phyloP scores from a whole-genome alignment of 495 filamentous ascomycete species.

The Hypoxylon trugodes region DNA sequence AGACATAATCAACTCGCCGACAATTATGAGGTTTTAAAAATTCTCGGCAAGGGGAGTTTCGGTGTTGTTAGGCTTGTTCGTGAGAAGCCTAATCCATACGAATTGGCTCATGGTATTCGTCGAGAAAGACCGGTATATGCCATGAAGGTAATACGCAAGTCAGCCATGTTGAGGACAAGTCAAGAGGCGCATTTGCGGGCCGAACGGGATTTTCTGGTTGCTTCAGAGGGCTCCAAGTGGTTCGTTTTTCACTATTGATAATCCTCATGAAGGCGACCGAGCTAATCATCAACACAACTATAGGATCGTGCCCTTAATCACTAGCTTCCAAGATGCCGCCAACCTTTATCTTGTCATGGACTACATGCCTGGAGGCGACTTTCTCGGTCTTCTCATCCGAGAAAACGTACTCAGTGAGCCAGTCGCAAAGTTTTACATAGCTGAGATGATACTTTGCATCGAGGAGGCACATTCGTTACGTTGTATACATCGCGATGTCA shows the following conservation, averaged over 20 bases:
- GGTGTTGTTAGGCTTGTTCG: slow-evolving; percentile 87
- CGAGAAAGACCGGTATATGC: slow-evolving; percentile 71
- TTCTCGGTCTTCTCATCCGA: slow-evolving; percentile 83
- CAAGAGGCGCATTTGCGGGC: slow-evolving; percentile 94
- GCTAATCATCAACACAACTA: not conserved
- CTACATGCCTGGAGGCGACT: slow-evolving; percentile 96
- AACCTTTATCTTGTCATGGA: slow-evolving; percentile 96
- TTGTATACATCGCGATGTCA: slow-evolving; percentile 95
- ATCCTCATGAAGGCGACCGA: not conserved
- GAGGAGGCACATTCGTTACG: slow-evolving; percentile 87
- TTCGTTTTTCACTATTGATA: slow-evolving; percentile 35
- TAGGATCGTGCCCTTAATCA: slow-evolving; percentile 82
- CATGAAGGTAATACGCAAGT: slow-evolving; percentile 96
- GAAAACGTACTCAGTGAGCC: slow-evolving; percentile 80
- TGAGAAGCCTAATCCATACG: slow-evolving; percentile 57
- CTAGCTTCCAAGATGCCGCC: slow-evolving; percentile 85
- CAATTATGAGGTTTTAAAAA: slow-evolving; percentile 80
- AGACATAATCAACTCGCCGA: slow-evolving; percentile 44
- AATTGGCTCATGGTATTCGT: slow-evolving; percentile 2
- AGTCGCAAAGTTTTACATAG: slow-evolving; percentile 83
- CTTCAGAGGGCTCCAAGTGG: slow-evolving; percentile 83
- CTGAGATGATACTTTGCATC: slow-evolving; percentile 94
- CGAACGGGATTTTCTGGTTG: slow-evolving; percentile 89
- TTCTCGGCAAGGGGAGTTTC: slow-evolving; percentile 96
- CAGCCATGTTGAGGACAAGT: slow-evolving; percentile 84